Conservation (phyloP, 805 yeast genomes). For the Pichia pseudocactophila region DNA sequence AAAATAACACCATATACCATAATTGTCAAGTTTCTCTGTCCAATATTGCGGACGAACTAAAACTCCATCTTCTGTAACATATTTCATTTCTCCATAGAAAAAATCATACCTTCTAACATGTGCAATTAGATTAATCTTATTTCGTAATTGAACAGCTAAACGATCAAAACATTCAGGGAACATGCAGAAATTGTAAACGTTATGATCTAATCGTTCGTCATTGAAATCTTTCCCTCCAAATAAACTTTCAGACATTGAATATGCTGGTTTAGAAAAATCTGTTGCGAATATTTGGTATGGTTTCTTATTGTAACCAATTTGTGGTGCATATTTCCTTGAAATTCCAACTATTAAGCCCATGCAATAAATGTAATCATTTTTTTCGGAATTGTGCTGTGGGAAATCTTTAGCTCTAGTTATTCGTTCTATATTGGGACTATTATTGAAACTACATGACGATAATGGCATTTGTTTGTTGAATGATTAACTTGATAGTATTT, state of each 20-base stretch:
- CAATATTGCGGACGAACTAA: neutral
- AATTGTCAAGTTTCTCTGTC: neutral
- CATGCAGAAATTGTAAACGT: constrained; percentile 4
- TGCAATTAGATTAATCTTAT: neutral
- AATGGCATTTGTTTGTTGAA: neutral
- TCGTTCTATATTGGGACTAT: too few relatives aligned
- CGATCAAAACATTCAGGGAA: neutral
- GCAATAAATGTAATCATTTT: constrained; percentile 6
- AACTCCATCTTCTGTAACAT: neutral
- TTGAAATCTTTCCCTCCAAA: constrained; percentile 1
- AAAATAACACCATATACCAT: neutral
- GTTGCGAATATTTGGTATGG: constrained; percentile 19
- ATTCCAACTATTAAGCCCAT: constrained; percentile 18
- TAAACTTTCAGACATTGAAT: neutral
- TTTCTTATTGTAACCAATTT: neutral
- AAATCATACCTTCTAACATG: constrained; percentile 1
- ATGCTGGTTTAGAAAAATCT: constrained; percentile 14
- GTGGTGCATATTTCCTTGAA: constrained; percentile 5
- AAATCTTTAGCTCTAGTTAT: too few relatives aligned
- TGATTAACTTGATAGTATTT: too few relatives aligned
- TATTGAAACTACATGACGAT: neutral
- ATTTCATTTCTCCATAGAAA: neutral
- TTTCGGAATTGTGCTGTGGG: too few relatives aligned
- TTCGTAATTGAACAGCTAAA: neutral
- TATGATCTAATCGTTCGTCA: neutral